Evolutionary conservation across 2,329 filamentous ascomycete species (phyloP).

Genomic region (Aureobasidium sp.): DNA sequence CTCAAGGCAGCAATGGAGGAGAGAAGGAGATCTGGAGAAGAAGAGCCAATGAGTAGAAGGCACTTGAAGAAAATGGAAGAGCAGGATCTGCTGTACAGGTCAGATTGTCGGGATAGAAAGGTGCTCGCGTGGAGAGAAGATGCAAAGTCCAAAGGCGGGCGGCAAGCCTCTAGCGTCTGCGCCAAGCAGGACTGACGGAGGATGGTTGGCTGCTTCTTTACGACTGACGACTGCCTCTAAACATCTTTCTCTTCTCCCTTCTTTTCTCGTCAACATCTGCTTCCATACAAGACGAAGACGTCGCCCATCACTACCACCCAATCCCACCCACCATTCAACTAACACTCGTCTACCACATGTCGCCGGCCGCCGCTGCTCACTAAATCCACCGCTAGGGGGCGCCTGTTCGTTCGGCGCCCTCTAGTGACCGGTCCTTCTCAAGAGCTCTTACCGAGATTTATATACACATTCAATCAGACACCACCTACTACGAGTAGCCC

Average conservation of each 20-base stretch:
- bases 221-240: neutral
- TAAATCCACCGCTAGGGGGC: constrained; percentile 28
- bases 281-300: constrained; percentile 18
- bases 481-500: constrained; percentile 8
- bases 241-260: constrained; percentile 9
- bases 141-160: neutral
- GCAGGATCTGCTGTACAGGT: neutral
- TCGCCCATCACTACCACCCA: constrained; percentile 16
- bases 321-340: constrained; percentile 18
- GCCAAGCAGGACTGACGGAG: constrained; percentile 12
- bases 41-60: neutral
- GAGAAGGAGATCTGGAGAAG: neutral
- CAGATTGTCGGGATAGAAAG: neutral
- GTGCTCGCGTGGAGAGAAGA: neutral
- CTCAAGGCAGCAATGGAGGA: neutral
- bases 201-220: neutral
- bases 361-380: constrained; percentile 27
- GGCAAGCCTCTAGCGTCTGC: neutral
- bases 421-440: constrained; percentile 23
- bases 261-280: neutral
- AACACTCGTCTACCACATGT: constrained; percentile 29
- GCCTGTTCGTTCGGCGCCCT: constrained; percentile 22
- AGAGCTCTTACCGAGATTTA: constrained; percentile 25
- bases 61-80: neutral
- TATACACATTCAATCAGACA: constrained; percentile 22